Base-by-base conservation (phyloP, 75 land plant species). In the Picea glauca region DNA sequence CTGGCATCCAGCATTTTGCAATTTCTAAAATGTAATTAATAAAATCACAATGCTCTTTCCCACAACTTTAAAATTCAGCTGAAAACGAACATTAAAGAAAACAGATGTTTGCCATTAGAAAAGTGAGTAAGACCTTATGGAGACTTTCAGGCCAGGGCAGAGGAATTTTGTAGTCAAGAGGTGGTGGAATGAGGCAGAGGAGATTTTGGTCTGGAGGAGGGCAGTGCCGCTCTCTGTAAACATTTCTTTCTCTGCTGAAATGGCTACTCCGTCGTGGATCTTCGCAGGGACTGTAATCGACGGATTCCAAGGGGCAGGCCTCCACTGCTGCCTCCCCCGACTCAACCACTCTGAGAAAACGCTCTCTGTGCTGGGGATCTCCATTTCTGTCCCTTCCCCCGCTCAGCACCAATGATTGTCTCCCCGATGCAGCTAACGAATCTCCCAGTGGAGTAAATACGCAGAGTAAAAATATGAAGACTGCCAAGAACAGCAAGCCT, bases 211-310 rank as follows among this genome's bases (percentile, higher is more conserved):
- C 83, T 14, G 83, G 87, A 68, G 58, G 20, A 13, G 96, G 98
- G 60, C 98, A 93, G 76, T 95, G 98, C 66, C 98, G 43, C 77
- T 95, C 98, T 78, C 93, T 78, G 78, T 95, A 93, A 50, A 70
- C 81, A 62, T 93, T 95, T 81, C 92, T 90, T 60, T 91, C 92
- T 65, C 90, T 82, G 75, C 92, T 91, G 60, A 91, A 79, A 64
- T 84, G 85, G 30, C 87, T 86, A 67, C 81, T 89, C 17, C 96
- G 77, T 58, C 88, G 83, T 33, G 98, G 98, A 62, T 96, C 98
- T 83, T 96, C 98, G 77, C 98, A 96, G 14, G 98, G 98, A 93
- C 93, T 91, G 83, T 90, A 79, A 74, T 96, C 98, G 15, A 82
- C 94, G 38, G 58, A 62, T 58, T 85, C 90, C 13, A 75, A 72